Evolutionary conservation across 2,329 filamentous ascomycete species (phyloP).

Genomic region (Pseudogymnoascus sp.): DNA sequence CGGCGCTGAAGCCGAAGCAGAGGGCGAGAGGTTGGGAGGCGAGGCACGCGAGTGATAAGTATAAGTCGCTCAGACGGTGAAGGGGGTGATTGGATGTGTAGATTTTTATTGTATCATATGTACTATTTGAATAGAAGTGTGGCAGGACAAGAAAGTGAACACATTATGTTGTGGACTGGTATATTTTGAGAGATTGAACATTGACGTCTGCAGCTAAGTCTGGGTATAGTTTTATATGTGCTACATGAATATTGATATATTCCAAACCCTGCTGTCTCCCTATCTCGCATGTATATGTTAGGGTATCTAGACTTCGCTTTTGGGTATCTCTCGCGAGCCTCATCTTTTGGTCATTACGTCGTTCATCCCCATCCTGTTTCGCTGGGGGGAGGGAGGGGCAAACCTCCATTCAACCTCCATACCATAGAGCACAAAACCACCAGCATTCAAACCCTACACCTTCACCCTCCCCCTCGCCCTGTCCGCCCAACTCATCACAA

Average conservation of each 20-base stretch:
- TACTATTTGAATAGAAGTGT: slow-evolving; percentile 7
- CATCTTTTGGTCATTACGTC: background rate
- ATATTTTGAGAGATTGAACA: background rate
- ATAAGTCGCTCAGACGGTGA: slow-evolving; percentile 39
- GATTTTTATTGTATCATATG: slow-evolving; percentile 9
- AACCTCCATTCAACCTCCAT: background rate
- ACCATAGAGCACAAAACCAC: background rate
- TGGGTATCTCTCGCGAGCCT: background rate
- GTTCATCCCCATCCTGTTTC: background rate
- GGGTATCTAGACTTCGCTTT: background rate
- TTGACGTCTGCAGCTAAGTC: background rate
- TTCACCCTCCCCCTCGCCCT: background rate
- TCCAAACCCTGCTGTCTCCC: background rate
- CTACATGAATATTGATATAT: background rate
- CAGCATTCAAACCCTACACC: background rate
- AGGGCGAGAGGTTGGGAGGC: slow-evolving; percentile 58
- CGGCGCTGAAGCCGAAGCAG: slow-evolving; percentile 54
- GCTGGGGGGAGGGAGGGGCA: background rate
- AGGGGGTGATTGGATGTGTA: background rate
- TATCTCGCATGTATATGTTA: background rate
- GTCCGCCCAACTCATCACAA: background rate
- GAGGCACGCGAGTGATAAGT: slow-evolving; percentile 56
- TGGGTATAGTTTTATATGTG: background rate
- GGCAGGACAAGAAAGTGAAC: background rate
- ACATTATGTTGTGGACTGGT: background rate